Percentiles rank a stretch among this genome's conserved stretches.
Evolutionary conservation across 768 basidiomycete species (phyloP).

Genomic region (Phaeotremella skinneri): DNA sequence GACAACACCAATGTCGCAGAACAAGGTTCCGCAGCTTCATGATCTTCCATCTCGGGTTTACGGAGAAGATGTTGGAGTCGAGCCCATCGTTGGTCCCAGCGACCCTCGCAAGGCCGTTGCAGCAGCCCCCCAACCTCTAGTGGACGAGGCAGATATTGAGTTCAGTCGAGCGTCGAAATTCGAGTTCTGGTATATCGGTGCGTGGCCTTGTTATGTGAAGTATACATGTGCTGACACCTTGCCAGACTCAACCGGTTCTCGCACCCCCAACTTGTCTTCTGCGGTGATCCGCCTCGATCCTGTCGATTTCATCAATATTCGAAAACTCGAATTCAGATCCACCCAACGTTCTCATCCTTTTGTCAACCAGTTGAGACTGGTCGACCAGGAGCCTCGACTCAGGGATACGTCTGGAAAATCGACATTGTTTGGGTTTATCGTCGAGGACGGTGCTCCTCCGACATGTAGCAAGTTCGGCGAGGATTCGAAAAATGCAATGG

Average conservation of each 20-base stretch:
- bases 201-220: constrained; percentile 5
- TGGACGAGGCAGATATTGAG: background rate
- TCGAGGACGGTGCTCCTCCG: constrained; percentile 44
- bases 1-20: background rate
- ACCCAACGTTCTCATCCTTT: constrained; percentile 37
- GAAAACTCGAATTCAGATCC: constrained; percentile 38
- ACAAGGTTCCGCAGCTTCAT: background rate
- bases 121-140: background rate
- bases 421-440: constrained; percentile 36
- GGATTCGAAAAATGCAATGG: too few species aligned
- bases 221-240: background rate
- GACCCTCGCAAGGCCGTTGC: background rate
- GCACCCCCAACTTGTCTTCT: constrained; percentile 13
- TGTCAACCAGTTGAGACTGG: constrained; percentile 29
- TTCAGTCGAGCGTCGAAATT: constrained; percentile 18
- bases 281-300: constrained; percentile 39
- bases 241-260: constrained; percentile 26
- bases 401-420: constrained; percentile 14
- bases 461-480: constrained; percentile 35
- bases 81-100: background rate
- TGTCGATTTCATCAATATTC: constrained; percentile 33
- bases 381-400: constrained; percentile 15
- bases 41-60: background rate
- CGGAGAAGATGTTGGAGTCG: background rate
- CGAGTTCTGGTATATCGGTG: constrained; percentile 48